A percentile compares a stretch with the other conserved stretches of the same genome.
These are phyloP conservation scores for Trichosporon ovoides DNA, from an alignment of 1,284 basidiomycete genomes.

Conservation along the genomic window DNA sequence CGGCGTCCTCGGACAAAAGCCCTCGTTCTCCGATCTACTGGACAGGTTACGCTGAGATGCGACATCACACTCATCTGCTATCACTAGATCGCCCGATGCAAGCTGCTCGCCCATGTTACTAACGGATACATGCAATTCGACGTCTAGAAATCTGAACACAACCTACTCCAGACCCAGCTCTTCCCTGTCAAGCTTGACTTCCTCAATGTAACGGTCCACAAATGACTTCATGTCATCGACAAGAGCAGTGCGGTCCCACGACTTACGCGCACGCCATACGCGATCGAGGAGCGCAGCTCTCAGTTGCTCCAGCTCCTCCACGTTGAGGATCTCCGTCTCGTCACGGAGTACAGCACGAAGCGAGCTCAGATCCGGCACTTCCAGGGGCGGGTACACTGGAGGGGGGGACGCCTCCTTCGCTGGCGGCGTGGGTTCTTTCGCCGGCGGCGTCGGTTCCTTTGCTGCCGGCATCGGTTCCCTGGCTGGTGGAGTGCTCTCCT, in stretches of 20 bases:
- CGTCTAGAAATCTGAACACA: not conserved
- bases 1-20: too few species aligned
- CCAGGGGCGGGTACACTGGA: slow-evolving; percentile 36
- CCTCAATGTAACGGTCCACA: slow-evolving; percentile 22
- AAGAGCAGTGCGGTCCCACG: slow-evolving; percentile 74
- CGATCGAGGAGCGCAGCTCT: slow-evolving; percentile 73
- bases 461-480: not conserved
- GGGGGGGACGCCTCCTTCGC: slow-evolving; percentile 15
- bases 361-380: slow-evolving; percentile 27
- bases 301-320: slow-evolving; percentile 91
- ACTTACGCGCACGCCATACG: slow-evolving; percentile 71
- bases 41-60: too few species aligned
- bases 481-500: not conserved
- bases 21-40: too few species aligned
- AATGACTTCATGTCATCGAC: slow-evolving; percentile 55
- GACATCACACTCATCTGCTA: too few species aligned
- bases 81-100: too few species aligned
- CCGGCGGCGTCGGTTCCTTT: not conserved
- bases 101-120: not conserved
- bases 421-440: slow-evolving; percentile 4
- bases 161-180: slow-evolving; percentile 4
- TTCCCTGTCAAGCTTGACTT: slow-evolving; percentile 19
- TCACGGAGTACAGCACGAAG: slow-evolving; percentile 26
- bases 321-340: slow-evolving; percentile 57
- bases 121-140: not conserved